Base-by-base conservation (phyloP, 495 filamentous ascomycete genomes). In the Thermothielavioides terrestris region DNA sequence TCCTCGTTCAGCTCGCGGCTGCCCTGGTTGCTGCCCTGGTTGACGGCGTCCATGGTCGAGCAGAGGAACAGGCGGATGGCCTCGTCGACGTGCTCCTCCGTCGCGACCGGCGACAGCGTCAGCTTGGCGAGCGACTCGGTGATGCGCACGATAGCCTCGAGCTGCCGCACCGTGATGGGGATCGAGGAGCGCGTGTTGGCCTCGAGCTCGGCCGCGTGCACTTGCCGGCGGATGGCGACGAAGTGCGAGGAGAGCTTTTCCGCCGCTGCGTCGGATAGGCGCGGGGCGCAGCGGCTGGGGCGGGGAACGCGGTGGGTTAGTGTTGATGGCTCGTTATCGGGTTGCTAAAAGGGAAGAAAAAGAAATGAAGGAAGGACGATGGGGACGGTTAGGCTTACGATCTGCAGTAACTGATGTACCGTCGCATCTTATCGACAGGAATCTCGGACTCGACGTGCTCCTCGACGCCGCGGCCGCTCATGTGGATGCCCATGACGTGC, bases 211-310 rank as follows among this genome's bases (percentile, higher is more conserved):
- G 86, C 79, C 6, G 86, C 81, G 73, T 95, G 92, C 1, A 99
- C 88, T 69, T 95, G 92, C 58, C 88, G 85, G 40, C 94, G 82
- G 66, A 99, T 95, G 47, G 84, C 84, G 52, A 99, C 94, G 64
- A 99, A 99, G 73, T 99, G 92, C 6, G 86, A 92, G 0, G 88
- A 94, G 31, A 99, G 85, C 62, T 94, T 96, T 68, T 99, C 94
- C 7, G 91, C 87, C 3, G 94, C 94, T 70, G 91, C 87, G 30
- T 88, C 81, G 26, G 86, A 89, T 46, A 99, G 85, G 50, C 89
- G 86, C 14, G 94, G 94, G 3, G 94, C 94, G 62, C 91, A 96
- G 37, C 86, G 87, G 40, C 88, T 91, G 53, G 28, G 32, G 43
- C 14, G 30, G 26, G 5, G 2, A n/a, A n/a, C n/a, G n/a, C n/a